These are phyloP conservation scores for Ananas comosus DNA, from an alignment of 176 grass and related monocot genomes.

Conservation along the genomic window DNA sequence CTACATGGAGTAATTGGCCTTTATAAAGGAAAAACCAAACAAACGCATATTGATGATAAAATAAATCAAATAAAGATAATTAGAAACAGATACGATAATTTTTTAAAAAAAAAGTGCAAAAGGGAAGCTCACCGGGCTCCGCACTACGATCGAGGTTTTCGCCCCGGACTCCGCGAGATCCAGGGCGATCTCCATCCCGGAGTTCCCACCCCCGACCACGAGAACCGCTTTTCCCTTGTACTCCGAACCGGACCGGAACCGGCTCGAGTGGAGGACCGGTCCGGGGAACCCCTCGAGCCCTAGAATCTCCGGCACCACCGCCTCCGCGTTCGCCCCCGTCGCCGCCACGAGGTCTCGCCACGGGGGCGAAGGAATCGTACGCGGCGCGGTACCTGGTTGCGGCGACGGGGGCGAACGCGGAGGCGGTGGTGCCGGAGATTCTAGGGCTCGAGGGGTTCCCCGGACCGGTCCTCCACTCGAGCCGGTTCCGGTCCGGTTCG, in stretches of 20 bases:
- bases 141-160: conserved; percentile 41
- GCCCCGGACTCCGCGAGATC: conserved; percentile 54
- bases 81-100: not conserved
- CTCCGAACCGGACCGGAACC: conserved; percentile 28
- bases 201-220: conserved; percentile 74
- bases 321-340: conserved; percentile 65
- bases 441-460: conserved; percentile 43
- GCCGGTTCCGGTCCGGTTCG: conserved; percentile 27
- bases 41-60: too few species aligned
- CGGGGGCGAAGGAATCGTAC: conserved; percentile 23
- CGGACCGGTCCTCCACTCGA: conserved; percentile 45
- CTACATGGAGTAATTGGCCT: too few species aligned
- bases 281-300: conserved; percentile 48
- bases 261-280: conserved; percentile 40
- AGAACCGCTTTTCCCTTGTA: conserved; percentile 51
- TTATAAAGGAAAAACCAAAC: too few species aligned
- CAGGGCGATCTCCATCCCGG: conserved; percentile 80
- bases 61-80: not conserved
- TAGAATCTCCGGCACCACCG: conserved; percentile 50
- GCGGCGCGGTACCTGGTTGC: conserved; percentile 38
- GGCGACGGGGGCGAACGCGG: conserved; percentile 67
- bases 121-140: conserved; percentile 40
- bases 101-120: not conserved
- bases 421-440: conserved; percentile 52
- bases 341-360: conserved; percentile 20